Evolutionary conservation across 2,329 filamentous ascomycete genomes (phyloP), one percentile per base, ranked within the genome.

Genomic region (Penicillium sp.): DNA sequence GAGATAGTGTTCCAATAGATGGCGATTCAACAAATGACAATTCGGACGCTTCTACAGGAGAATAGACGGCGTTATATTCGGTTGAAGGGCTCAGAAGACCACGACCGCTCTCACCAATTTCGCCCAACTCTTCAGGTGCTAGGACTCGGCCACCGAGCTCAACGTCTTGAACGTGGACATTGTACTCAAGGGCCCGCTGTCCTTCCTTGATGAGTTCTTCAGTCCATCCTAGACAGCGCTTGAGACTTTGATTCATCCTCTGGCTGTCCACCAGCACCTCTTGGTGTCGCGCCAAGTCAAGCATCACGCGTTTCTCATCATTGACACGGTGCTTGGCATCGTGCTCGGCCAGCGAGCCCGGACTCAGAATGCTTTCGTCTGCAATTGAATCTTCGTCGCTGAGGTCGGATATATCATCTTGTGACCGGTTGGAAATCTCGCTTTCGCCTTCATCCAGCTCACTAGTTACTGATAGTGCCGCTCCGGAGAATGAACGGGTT

Each of bases 201-300:
- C 89, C 94, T 66, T 97, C 92, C 49, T 85, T 88, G 72, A 99
- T 96, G 44, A 99, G 82, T 61, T 90, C 88, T 70, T 99, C 93
- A 0, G 93, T 96, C 84, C 91, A 93, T 64, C 87, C 87, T 35
- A 97, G 82, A 73, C 94, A 99, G 48, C 91, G 84, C 73, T 91
- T 96, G 45, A 99, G 83, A 72, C 90, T 96, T 73, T 96, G 90
- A 71, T 97, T 97, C 81, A 97, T 92, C 78, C 92, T 96, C 70
- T 97, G 92, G 65, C 89, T 94, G 72, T 96, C 93, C 39, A 92
- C 80, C 9, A 99, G 83, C 1, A 97, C 80, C 69, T 96, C 89
- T 64, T 92, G 90, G 72, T 99, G 94, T 70, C 93, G 93, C 4
- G 87, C 84, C 0, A 99, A 82, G 73, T 99, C 94, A 5, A 92